Base-by-base conservation (phyloP, 768 basidiomycete species). In the Lactarius sanguifluus region DNA sequence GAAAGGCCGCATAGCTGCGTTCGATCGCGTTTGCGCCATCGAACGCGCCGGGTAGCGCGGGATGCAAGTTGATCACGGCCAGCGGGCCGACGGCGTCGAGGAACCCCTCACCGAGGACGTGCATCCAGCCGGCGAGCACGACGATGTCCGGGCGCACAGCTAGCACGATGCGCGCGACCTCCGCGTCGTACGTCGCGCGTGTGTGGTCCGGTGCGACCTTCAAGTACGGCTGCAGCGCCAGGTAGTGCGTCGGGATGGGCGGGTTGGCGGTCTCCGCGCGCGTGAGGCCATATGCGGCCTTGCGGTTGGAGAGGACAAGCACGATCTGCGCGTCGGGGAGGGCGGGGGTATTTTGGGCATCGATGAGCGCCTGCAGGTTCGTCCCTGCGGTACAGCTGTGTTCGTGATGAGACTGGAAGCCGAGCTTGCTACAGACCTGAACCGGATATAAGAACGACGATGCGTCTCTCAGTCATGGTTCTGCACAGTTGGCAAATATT, bases 81-180 rank as follows among this genome's bases (percentile, higher is more conserved):
- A 96, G 84, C 5, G 65, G 83, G 57, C 82, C 79, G 59, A 92
- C 75, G 38, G 86, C 80, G 23, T 92, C 85, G 66, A 98, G 76
- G 76, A 98, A 98, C 0, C 79, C 79, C 61, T 92, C 88, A 64
- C 89, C 87, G 65, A 98, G 82, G 72, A 98, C 92, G 73, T 98
- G 96, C 96, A 99, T 98, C 93, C 94, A 99, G 0, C 97, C 97
- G 0, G 96, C 97, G n/a, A 98, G 82, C 8, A 98, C 91, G 57
- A 98, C 85, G 30, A 96, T 75, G 76, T 98, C 92, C 0, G 96
- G 96, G 38, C 79, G 77, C 23, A 80, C 84, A 30, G 77, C 74
- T 6, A 90, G 72, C 4, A 94, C 86, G 61, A 86, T 82, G 38
- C 83, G 78, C 9, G 92, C 93, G 1, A 96, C 83, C 73, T 92